Evolutionary conservation across 1,284 basidiomycete species (phyloP), one percentile per base, ranked within the genome.

Genomic region (Moesziomyces sp.): DNA sequence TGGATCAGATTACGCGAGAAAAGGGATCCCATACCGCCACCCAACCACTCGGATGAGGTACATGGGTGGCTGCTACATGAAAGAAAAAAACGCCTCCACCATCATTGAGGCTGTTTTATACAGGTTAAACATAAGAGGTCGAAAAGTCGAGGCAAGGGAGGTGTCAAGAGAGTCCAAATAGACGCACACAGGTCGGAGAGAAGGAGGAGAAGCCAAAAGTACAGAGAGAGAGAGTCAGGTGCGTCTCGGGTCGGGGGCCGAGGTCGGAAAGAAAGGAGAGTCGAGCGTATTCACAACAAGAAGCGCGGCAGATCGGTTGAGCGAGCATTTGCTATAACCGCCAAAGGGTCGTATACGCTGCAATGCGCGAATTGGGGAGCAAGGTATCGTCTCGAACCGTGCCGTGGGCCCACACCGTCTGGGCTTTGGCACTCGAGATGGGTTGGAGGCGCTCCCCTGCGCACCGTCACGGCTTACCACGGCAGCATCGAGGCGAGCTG

Each of bases 301-400:
- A 48, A 49, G 30, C n/a, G 18, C 14, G 34, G 23, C 42, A 50
- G 47, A 26, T 58, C 58, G 58, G 55, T 60, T 67, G 58, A 68
- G 58, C 63, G 63, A 58, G 35, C 24, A 48, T 19, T 26, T 34
- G 30, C 30, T 34, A 34, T 10, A 34, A 10, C 11, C 30, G 30
- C 26, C 26, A 28, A 34, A 13, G 8, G 30, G 30, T 34, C 30
- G 30, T 28, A 28, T 28, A 28, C 26, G 26, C 26, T 7, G 30
- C 30, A 13, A 28, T 28, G 11, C 30, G 30, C 30, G 3, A 13
- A 34, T 11, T 10, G 30, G 30, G 13, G 30, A 13, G 30, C 30
- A 34, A 65, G 68, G 68, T 71, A 71, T 71, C 68, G 68, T 71
- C 68, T 65, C 67, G 23, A 34, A 11, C 30, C 14, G 24, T 40